Evolutionary conservation across 2,329 filamentous ascomycete genomes (phyloP), one percentile per base, ranked within the genome.

Genomic region (Colletotrichum brevisporum): DNA sequence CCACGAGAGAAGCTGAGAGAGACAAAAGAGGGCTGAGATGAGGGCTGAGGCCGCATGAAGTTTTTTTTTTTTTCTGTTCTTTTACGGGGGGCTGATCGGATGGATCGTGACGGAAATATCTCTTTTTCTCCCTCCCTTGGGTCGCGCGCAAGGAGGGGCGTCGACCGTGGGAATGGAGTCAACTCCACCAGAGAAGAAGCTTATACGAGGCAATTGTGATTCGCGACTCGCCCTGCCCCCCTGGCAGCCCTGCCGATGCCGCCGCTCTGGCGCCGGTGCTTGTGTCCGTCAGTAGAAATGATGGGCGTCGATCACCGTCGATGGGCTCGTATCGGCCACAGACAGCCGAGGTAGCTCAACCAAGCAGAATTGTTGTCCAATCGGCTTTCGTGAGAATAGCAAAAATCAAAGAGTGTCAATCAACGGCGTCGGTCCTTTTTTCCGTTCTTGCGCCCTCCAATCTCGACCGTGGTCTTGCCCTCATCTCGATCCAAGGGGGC

Each of bases 161-260:
- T 12, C 21, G 50, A 8, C 36, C 15, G 10, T 54, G 58, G 58
- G 48, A 62, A 62, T 45, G 58, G 58, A 45, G 58, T 62, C 58
- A 62, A 53, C 47, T 53, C 58, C 58, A 62, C 58, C 48, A 3
- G 10, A 36, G 48, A 53, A 31, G 50, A 31, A 62, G 58, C 58
- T 62, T 62, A 62, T 62, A 62, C 58, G 58, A 62, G 58, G 50
- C 21, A 54, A 62, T 39, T 12, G 16, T 18, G 57, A 60, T 51
- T 48, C n/a, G 45, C 45, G 45, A 21, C 47, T 16, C 18, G n/a
- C n/a, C n/a, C 18, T 18, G 47, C 47, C 47, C 10, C 21, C 18
- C 47, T 16, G 6, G 21, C 10, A 18, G 24, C 18, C 13, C 27
- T 52, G 16, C 50, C 27, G 50, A 31, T 51, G 16, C 56, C 18